Base-by-base conservation (phyloP, 768 basidiomycete species). In the Suillus tomentosus region DNA sequence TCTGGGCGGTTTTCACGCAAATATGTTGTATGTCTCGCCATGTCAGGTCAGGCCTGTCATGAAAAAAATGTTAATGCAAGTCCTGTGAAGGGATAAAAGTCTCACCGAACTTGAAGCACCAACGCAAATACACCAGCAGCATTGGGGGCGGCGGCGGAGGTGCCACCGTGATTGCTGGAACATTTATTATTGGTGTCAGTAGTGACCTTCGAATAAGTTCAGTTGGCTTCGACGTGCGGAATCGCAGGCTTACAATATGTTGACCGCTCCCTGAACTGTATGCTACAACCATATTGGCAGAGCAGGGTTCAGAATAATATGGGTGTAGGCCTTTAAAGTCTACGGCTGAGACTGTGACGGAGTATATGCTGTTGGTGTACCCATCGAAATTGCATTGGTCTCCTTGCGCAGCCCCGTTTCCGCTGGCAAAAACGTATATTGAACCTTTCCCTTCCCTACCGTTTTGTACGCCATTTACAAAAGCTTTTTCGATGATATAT, bases 361-460 rank as follows among this genome's bases (percentile, higher is more conserved):
- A 94, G 77, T 94, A 98, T 64, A 99, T 96, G 71, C 91, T 94
- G 74, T 99, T 99, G 14, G 97, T 99, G 75, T 99, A 99, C 8
- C 97, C 97, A 69, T 99, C 96, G 72, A 99, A 99, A 75, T 99
- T 99, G 81, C 97, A 99, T 75, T 99, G 96, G 72, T 99, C 97
- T 19, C 91, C 94, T 62, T 84, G 83, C 9, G 84, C 84, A 37
- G 94, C 97, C 9, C 97, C 97, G 73, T 99, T 99, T 0, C 97
- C 97, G 61, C 94, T 95, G 5, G 97, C 97, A 72, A 99, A 99
- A 34, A 99, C 97, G 68, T 92, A 99, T 65, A 99, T 82, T 39
- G 92, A 94, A 1, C 97, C 97, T 72, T 92, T 94, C 27, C 95
- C 95, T 34, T 78, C 83, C 53, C 97, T 87, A 2, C 97, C 97